Evolutionary conservation across 2,329 filamentous ascomycete species (phyloP).

Genomic region (Colletotrichum sp.): DNA sequence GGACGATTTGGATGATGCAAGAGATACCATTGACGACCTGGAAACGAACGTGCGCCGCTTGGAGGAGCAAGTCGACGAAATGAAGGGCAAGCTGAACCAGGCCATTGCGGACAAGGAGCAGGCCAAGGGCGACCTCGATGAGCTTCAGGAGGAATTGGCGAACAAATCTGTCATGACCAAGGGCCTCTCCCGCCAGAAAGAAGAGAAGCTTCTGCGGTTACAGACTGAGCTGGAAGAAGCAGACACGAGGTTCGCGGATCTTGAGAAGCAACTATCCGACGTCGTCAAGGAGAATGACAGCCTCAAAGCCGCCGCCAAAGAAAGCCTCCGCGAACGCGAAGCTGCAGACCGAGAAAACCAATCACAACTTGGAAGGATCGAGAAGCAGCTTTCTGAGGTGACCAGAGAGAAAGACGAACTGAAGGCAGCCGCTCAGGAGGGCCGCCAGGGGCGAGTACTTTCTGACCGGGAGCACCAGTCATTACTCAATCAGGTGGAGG

Average conservation of each 20-base stretch:
- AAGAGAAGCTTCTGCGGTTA: slow-evolving; percentile 70
- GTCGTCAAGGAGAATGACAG: slow-evolving; percentile 51
- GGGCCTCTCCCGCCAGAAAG: slow-evolving; percentile 75
- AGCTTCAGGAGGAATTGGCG: slow-evolving; percentile 77
- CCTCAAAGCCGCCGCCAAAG: slow-evolving; percentile 48
- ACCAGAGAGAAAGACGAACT: slow-evolving; percentile 51
- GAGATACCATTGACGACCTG: slow-evolving; percentile 63
- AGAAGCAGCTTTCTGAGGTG: slow-evolving; percentile 53
- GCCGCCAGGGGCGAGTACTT: slow-evolving; percentile 47
- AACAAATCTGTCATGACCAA: slow-evolving; percentile 81
- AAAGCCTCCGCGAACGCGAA: slow-evolving; percentile 48
- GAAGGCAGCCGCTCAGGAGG: slow-evolving; percentile 47
- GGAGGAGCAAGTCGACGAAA: slow-evolving; percentile 58
- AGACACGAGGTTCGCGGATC: slow-evolving; percentile 50
- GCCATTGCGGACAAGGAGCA: slow-evolving; percentile 59
- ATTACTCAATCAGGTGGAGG: slow-evolving; percentile 55
- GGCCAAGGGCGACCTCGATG: slow-evolving; percentile 64
- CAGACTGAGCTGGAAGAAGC: slow-evolving; percentile 68
- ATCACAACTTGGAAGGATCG: slow-evolving; percentile 48
- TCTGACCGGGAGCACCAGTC: slow-evolving; percentile 41
- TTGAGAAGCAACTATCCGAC: slow-evolving; percentile 56
- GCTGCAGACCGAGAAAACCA: slow-evolving; percentile 40
- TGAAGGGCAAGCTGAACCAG: slow-evolving; percentile 58
- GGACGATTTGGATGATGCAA: slow-evolving; percentile 60
- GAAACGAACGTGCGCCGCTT: slow-evolving; percentile 58